Percentiles rank a stretch among this genome's conserved stretches.
phyloP scores from a whole-genome alignment of 2,329 filamentous ascomycete genomes.

The Alternaria triticimaculans region DNA sequence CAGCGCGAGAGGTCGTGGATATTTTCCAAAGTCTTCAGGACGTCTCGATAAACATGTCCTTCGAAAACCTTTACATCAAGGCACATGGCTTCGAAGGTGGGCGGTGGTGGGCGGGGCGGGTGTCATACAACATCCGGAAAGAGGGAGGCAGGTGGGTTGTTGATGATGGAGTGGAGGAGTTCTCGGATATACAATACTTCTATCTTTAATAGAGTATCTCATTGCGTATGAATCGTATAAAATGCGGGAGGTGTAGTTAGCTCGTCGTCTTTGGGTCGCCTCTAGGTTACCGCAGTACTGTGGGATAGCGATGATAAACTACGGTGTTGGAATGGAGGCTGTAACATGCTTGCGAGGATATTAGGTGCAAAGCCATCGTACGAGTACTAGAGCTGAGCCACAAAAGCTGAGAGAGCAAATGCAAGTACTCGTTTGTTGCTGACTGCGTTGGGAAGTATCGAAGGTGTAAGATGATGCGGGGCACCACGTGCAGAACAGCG shows the following conservation, averaged over 20 bases:
- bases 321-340: neutral
- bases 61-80: neutral
- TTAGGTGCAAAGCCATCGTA: neutral
- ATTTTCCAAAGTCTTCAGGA: neutral
- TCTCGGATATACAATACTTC: too few species aligned
- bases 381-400: neutral
- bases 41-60: neutral
- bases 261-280: too few species aligned
- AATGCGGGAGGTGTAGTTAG: too few species aligned
- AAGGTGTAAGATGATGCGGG: constrained; percentile 7
- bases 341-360: neutral
- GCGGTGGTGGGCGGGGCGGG: neutral
- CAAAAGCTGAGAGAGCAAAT: neutral
- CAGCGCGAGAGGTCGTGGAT: neutral
- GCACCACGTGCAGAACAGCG: constrained; percentile 2
- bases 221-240: too few species aligned
- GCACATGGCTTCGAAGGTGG: neutral
- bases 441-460: neutral
- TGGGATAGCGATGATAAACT: too few species aligned
- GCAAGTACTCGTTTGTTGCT: neutral
- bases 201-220: too few species aligned
- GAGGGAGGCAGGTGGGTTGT: neutral
- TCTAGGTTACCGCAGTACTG: too few species aligned
- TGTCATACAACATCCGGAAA: neutral
- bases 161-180: neutral